Evolutionary conservation across 2,329 filamentous ascomycete species (phyloP).

Genomic region (Dactylellina drechsleri): DNA sequence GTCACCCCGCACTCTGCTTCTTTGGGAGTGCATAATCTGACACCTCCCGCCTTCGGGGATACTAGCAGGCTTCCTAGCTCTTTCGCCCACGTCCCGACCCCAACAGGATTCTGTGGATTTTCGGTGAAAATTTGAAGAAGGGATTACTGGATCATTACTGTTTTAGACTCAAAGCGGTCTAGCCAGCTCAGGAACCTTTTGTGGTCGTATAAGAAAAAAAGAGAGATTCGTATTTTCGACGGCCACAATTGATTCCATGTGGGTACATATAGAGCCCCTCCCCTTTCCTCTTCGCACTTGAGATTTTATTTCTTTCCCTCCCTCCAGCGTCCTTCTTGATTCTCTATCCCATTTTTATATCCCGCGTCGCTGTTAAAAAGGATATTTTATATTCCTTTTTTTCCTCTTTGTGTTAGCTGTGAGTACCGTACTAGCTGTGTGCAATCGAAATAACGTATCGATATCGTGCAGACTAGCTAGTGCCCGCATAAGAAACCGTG

Average conservation of each 20-base stretch:
- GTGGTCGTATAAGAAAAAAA: conserved; percentile 32
- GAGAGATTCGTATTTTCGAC: conserved; percentile 19
- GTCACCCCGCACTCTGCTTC: conserved; percentile 50
- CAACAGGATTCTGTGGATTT: conserved; percentile 11
- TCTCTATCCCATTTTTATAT: background rate
- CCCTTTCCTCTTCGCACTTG: conserved; percentile 12
- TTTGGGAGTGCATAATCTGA: conserved; percentile 32
- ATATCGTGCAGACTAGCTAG: too few species aligned
- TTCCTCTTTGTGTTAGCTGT: background rate
- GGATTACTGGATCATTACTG: conserved; percentile 13
- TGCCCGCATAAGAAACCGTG: background rate
- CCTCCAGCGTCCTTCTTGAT: conserved; percentile 9
- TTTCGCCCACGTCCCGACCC: conserved; percentile 27
- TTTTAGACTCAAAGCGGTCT: conserved; percentile 34
- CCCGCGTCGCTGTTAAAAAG: too few species aligned
- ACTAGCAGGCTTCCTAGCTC: background rate
- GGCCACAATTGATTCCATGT: conserved; percentile 55
- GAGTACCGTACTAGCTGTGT: background rate
- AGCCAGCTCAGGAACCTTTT: conserved; percentile 39
- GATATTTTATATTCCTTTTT: background rate
- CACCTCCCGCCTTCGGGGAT: conserved; percentile 39
- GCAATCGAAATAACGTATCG: too few species aligned
- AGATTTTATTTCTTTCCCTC: background rate
- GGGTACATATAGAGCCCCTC: conserved; percentile 55
- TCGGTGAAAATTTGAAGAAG: conserved; percentile 10